phyloP scores from a whole-genome alignment of 495 filamentous ascomycete genomes.

The Thozetella sp. region DNA sequence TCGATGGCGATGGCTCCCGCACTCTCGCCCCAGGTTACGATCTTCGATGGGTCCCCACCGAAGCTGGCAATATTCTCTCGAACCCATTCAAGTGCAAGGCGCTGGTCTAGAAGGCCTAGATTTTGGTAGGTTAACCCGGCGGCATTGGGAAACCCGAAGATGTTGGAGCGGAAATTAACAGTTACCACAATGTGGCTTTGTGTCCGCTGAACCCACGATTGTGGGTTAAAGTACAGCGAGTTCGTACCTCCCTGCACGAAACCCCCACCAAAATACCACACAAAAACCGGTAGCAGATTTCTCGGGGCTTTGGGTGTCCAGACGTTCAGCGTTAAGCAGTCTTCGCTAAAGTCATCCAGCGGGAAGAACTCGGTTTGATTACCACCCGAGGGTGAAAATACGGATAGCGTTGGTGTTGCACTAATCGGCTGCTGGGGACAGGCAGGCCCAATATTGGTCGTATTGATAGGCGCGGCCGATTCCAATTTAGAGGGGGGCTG shows the following conservation, averaged over 20 bases:
- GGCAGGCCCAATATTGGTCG: constrained; percentile 14
- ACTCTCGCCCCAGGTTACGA: background rate
- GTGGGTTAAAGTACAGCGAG: constrained; percentile 26
- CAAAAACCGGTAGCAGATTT: constrained; percentile 27
- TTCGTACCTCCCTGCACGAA: constrained; percentile 22
- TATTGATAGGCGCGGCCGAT: constrained; percentile 11
- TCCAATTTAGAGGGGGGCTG: constrained; percentile 16
- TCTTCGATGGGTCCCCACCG: background rate
- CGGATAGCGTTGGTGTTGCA: constrained; percentile 1
- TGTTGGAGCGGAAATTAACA: constrained; percentile 68
- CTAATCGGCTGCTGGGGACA: constrained; percentile 20
- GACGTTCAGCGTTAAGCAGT: constrained; percentile 60
- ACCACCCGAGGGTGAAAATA: constrained; percentile 20
- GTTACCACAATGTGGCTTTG: constrained; percentile 60
- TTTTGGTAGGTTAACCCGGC: constrained; percentile 45
- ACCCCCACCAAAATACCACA: constrained; percentile 32
- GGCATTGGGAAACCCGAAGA: constrained; percentile 60
- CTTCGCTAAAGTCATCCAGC: constrained; percentile 39
- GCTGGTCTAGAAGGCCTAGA: constrained; percentile 43
- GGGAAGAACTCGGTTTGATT: constrained; percentile 20
- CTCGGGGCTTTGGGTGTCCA: constrained; percentile 32
- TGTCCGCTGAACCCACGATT: constrained; percentile 39
- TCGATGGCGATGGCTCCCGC: background rate
- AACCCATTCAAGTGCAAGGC: background rate
- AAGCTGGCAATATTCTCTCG: background rate